These are phyloP conservation scores for Aquilaria agallochum DNA, from an alignment of 441 rosid species.

Conservation along the genomic window DNA sequence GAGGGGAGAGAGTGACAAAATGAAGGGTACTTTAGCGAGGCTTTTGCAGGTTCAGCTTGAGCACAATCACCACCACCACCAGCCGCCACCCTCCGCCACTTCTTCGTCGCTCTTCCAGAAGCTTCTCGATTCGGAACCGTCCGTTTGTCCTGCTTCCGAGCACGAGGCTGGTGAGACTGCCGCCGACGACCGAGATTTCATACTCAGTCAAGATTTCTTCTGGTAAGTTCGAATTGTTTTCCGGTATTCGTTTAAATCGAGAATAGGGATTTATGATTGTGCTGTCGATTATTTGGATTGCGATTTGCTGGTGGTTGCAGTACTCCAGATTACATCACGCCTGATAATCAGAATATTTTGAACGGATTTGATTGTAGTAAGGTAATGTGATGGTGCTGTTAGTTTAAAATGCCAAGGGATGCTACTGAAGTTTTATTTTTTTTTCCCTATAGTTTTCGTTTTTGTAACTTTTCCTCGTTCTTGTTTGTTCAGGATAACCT, in stretches of 20 bases:
- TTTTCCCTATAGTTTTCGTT: neutral
- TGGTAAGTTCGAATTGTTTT: slow-evolving; percentile 35
- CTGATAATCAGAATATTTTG: slow-evolving; percentile 65
- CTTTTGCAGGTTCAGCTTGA: slow-evolving; percentile 44
- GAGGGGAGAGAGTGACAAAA: slow-evolving; percentile 27
- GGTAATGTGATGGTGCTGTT: slow-evolving; percentile 50
- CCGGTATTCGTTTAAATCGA: neutral
- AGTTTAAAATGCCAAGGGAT: neutral
- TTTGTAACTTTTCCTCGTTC: neutral
- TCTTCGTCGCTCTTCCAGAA: slow-evolving; percentile 33
- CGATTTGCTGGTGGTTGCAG: slow-evolving; percentile 32
- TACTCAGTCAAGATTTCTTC: slow-evolving; percentile 90
- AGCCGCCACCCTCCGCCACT: slow-evolving; percentile 27
- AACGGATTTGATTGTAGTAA: slow-evolving; percentile 49
- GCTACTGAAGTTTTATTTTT: neutral
- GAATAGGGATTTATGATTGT: neutral
- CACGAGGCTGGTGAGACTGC: slow-evolving; percentile 26
- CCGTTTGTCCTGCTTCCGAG: slow-evolving; percentile 17
- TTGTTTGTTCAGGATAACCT: slow-evolving; percentile 48
- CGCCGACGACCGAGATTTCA: slow-evolving; percentile 48
- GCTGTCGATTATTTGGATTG: neutral
- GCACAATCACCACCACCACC: slow-evolving; percentile 26
- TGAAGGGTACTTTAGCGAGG: slow-evolving; percentile 49
- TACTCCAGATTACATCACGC: slow-evolving; percentile 92
- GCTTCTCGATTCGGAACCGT: slow-evolving; percentile 34